Evolutionary conservation across 805 yeast genomes (phyloP).

Genomic region (Cyberlindnera saturnus): DNA sequence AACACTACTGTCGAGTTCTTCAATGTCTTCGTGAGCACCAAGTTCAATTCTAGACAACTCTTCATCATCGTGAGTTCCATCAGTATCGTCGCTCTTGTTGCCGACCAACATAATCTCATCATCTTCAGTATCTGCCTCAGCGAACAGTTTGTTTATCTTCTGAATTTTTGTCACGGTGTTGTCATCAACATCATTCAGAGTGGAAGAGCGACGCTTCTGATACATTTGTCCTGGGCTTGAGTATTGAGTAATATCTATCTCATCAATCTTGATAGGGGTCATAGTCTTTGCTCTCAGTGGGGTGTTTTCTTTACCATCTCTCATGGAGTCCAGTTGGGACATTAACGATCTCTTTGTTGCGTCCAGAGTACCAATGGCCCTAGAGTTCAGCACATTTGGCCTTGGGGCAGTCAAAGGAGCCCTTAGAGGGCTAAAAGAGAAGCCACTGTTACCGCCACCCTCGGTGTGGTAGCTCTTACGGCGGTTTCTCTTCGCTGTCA

Average conservation of each 20-base stretch:
- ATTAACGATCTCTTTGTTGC: slow-evolving; percentile 19
- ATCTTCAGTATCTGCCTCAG: slow-evolving; percentile 2
- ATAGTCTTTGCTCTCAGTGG: slow-evolving; percentile 5
- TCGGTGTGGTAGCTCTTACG: slow-evolving; percentile 21
- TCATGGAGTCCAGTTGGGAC: slow-evolving; percentile 5
- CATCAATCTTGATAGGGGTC: slow-evolving; percentile 7
- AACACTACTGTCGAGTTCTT: background rate
- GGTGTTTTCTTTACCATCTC: slow-evolving; percentile 16
- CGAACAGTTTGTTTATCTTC: slow-evolving; percentile 4
- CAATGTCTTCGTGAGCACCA: background rate
- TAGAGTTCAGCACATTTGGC: slow-evolving; percentile 21
- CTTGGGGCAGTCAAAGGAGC: slow-evolving; percentile 29
- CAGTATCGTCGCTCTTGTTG: slow-evolving; percentile 10
- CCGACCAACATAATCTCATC: background rate
- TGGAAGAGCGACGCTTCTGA: slow-evolving; percentile 17
- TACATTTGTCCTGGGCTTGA: slow-evolving; percentile 5
- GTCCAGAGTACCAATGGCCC: slow-evolving; percentile 3
- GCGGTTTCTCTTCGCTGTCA: slow-evolving; percentile 27
- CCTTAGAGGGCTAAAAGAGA: slow-evolving; percentile 18
- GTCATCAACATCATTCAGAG: slow-evolving; percentile 17
- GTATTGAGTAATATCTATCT: background rate
- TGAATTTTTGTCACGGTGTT: slow-evolving; percentile 7
- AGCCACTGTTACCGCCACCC: background rate
- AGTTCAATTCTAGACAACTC: slow-evolving; percentile 24
- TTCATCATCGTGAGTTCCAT: slow-evolving; percentile 20